A percentile compares a stretch with the other conserved stretches of the same genome.
These are phyloP conservation scores for Leptographium lundbergii DNA, from an alignment of 2,329 filamentous ascomycete genomes.

Conservation along the genomic window DNA sequence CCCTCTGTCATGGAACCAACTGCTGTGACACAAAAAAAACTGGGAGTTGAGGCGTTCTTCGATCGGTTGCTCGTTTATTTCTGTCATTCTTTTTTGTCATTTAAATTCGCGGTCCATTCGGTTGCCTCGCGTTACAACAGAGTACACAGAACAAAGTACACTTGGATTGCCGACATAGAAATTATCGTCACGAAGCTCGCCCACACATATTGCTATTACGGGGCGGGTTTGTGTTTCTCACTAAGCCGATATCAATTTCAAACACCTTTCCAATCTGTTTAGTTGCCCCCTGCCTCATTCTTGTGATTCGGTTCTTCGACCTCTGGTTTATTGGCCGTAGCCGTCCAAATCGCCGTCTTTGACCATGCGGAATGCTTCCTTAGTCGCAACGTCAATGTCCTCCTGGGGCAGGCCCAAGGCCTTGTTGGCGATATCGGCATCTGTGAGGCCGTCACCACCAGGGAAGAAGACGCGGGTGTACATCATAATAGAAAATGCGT, in stretches of 20 bases:
- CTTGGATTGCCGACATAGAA: too few species aligned
- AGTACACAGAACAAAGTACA: too few species aligned
- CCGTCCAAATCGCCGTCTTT: slow-evolving; percentile 9
- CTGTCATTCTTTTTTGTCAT: too few species aligned
- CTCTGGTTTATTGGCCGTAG: not conserved
- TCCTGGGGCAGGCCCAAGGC: slow-evolving; percentile 45
- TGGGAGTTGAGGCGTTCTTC: too few species aligned
- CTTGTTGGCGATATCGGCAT: slow-evolving; percentile 32
- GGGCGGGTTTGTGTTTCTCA: not conserved
- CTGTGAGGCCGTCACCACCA: slow-evolving; percentile 28
- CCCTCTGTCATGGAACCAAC: too few species aligned
- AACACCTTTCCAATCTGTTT: too few species aligned
- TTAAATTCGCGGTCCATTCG: too few species aligned
- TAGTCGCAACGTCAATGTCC: slow-evolving; percentile 43
- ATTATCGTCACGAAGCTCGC: not conserved
- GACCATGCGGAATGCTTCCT: slow-evolving; percentile 31
- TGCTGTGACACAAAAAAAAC: too few species aligned
- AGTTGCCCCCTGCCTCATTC: too few species aligned
- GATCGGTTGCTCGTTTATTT: too few species aligned
- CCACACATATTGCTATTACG: not conserved
- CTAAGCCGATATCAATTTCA: not conserved
- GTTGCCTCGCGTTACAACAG: too few species aligned
- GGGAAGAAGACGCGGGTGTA: slow-evolving; percentile 44
- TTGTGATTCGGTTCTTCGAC: not conserved
- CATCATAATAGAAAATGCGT: slow-evolving; percentile 35